Evolutionary conservation across 1,284 basidiomycete species (phyloP).

Genomic region (Malassezia slooffiae): DNA sequence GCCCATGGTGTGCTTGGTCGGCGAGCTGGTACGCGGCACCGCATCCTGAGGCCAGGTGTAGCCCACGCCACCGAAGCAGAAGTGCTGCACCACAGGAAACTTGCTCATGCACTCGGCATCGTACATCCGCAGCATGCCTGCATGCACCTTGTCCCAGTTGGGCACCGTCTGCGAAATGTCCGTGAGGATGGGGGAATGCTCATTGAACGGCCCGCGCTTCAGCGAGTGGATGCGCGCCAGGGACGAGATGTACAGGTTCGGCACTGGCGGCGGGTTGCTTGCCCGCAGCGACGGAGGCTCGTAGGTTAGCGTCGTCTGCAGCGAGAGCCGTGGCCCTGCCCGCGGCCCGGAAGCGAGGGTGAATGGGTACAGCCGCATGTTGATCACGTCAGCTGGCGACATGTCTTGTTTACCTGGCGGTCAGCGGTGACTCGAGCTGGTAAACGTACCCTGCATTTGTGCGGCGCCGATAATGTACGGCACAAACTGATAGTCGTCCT

Average conservation of each 20-base stretch:
- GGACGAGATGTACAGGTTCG: conserved; percentile 49
- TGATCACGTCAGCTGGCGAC: neutral
- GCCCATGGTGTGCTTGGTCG: neutral
- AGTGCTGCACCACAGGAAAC: conserved; percentile 90
- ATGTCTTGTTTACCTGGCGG: neutral
- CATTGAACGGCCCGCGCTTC: conserved; percentile 33
- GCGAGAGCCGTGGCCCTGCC: conserved; percentile 6
- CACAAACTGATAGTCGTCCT: conserved; percentile 75
- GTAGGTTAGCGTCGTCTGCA: neutral
- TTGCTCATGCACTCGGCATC: conserved; percentile 89
- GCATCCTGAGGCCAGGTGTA: conserved; percentile 15
- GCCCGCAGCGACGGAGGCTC: neutral
- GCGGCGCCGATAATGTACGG: conserved; percentile 85
- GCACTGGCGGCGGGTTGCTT: neutral
- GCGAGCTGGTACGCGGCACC: neutral
- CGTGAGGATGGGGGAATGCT: conserved; percentile 61
- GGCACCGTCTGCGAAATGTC: conserved; percentile 74
- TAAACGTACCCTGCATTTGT: conserved; percentile 56
- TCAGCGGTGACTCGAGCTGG: neutral
- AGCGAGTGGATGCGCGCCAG: conserved; percentile 54
- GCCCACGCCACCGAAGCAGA: conserved; percentile 59
- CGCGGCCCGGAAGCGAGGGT: neutral
- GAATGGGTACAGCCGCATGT: conserved; percentile 3
- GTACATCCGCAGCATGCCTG: conserved; percentile 90
- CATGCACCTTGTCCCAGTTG: conserved; percentile 77